Conservation (phyloP, 2,329 filamentous ascomycete genomes). For the Mariannaea elegans region DNA sequence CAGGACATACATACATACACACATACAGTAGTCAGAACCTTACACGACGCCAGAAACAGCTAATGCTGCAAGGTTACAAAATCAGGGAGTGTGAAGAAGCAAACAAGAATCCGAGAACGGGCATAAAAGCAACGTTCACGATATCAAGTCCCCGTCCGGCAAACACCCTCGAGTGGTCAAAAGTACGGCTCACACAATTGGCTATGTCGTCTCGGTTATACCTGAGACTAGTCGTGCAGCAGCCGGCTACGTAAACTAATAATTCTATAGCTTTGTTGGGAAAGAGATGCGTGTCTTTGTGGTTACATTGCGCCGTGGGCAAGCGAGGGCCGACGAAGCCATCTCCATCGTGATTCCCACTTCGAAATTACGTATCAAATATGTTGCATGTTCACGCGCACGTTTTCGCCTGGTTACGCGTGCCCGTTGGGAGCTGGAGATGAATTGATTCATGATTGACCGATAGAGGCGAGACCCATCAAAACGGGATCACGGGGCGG, state of each 20-base stretch:
- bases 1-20: background rate
- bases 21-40: background rate
- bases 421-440: background rate
- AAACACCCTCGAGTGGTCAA: background rate
- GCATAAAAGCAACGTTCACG: background rate
- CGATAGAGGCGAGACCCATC: background rate
- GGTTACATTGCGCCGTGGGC: conserved; percentile 25
- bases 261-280: background rate
- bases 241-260: background rate
- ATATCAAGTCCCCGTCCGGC: background rate
- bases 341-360: background rate
- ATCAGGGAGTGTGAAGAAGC: background rate
- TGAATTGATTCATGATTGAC: background rate
- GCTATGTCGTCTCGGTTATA: background rate
- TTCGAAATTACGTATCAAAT: background rate
- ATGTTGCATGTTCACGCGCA: background rate
- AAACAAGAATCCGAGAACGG: background rate
- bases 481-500: background rate
- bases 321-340: conserved; percentile 28
- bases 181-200: conserved; percentile 9
- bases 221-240: conserved; percentile 7
- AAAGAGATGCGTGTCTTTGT: background rate
- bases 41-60: background rate
- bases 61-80: background rate
- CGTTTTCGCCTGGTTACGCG: background rate